Evolutionary conservation across 108 stramenopile species (phyloP), one percentile per base, ranked within the genome.

Genomic region (Phaeodactylum tricornutum): DNA sequence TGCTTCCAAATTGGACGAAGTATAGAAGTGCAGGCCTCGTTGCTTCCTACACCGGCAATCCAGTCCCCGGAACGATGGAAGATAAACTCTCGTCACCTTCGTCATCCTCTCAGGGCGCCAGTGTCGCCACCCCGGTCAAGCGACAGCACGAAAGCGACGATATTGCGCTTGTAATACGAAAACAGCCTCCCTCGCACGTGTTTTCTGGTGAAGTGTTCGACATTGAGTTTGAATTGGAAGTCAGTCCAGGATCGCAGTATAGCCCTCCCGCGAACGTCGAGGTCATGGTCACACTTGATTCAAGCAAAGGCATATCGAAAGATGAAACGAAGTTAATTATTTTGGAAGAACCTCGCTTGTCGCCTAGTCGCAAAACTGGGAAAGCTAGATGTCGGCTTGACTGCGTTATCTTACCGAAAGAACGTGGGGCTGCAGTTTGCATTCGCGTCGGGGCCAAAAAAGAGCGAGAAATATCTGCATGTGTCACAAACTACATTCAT

Each of bases 151-250:
- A 14, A 26, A 22, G 45, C 22, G 45, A 46, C 14, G 45, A 5
- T 24, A 14, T 26, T 23, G n/a, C 14, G 12, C 38, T 74, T 4
- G 42, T 59, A 0, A 37, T 75, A 34, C 53, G 43, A 19, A 57
- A 47, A 42, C 66, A 74, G 36, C 71, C 76, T 37, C 77, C 72
- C 2, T 39, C 27, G 41, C 59, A 58, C 36, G 61, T 72, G 5
- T 72, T 71, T 47, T 44, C 59, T 25, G 59, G 71, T 31, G 72
- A 74, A 50, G 53, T 50, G 31, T 74, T 79, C 36, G 59, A 68
- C 32, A 47, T 79, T 1, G 58, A 67, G 37, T 20, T 79, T 33
- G 61, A 52, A 41, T 30, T 73, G 39, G 67, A 61, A 19, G 36
- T 45, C 28, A 40, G 26, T 20, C 5, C 21, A 46, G 11, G 42